These are phyloP conservation scores for Penicillium sp. DNA, from an alignment of 2,329 filamentous ascomycete species.

Conservation along the genomic window DNA sequence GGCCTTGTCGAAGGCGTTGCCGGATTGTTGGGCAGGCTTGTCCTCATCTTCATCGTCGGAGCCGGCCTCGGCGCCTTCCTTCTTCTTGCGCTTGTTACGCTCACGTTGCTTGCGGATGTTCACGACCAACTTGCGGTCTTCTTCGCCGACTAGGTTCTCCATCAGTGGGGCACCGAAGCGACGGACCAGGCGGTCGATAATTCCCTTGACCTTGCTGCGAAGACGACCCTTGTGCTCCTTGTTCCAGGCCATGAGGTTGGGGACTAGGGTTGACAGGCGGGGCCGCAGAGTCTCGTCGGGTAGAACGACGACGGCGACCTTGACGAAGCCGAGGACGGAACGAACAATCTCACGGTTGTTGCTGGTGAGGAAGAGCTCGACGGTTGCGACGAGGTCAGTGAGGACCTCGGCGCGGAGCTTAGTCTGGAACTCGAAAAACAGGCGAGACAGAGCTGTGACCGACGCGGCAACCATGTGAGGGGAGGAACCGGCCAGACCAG, in stretches of 20 bases:
- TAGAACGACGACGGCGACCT: conserved; percentile 87
- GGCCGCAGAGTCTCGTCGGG: conserved; percentile 77
- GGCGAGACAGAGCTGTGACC: conserved; percentile 91
- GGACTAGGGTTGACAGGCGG: conserved; percentile 73
- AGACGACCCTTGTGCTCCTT: conserved; percentile 98
- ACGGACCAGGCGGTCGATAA: conserved; percentile 89
- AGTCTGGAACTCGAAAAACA: conserved; percentile 86
- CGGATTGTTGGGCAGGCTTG: conserved; percentile 57
- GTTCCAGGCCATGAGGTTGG: conserved; percentile 92
- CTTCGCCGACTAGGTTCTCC: conserved; percentile 77
- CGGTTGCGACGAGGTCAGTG: conserved; percentile 83
- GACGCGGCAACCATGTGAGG: conserved; percentile 97
- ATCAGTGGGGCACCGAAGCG: conserved; percentile 83
- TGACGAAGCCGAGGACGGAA: conserved; percentile 92
- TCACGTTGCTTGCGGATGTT: conserved; percentile 97
- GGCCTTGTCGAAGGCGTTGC: conserved; percentile 94
- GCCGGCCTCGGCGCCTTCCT: conserved; percentile 59
- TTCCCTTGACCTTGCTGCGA: conserved; percentile 96
- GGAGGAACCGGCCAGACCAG: conserved; percentile 85
- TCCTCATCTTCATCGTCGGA: conserved; percentile 55
- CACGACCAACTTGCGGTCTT: conserved; percentile 82
- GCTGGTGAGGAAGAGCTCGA: conserved; percentile 93
- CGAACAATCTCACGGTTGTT: conserved; percentile 97
- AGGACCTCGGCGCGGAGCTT: conserved; percentile 69
- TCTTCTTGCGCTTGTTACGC: conserved; percentile 85